Evolutionary conservation across 1,139 yeast genomes (phyloP).

Genomic region (Nakaseomyces kungkrabaensis): DNA sequence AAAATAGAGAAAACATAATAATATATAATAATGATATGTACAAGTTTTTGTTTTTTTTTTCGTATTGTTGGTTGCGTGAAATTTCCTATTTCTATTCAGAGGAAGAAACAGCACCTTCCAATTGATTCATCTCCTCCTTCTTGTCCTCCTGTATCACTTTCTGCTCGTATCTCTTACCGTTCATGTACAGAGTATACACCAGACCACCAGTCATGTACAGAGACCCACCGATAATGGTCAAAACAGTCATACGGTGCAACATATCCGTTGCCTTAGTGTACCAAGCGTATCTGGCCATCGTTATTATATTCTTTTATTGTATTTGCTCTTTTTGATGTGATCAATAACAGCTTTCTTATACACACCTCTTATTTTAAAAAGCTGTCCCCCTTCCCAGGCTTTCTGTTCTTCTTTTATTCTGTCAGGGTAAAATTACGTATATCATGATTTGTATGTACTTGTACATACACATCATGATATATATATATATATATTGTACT

Average conservation of each 20-base stretch:
- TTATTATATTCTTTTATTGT: not conserved
- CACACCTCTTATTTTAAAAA: too few species aligned
- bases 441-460: too few species aligned
- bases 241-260: conserved; percentile 71
- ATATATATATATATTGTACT: too few species aligned
- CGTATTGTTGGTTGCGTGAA: too few species aligned
- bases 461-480: too few species aligned
- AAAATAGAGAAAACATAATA: too few species aligned
- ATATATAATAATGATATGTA: too few species aligned
- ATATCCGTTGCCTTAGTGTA: conserved; percentile 69
- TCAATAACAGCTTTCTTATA: too few species aligned
- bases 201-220: conserved; percentile 51
- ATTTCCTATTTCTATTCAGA: not conserved
- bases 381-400: too few species aligned
- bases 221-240: conserved; percentile 66
- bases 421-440: too few species aligned
- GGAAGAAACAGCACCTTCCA: conserved; percentile 2
- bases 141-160: conserved; percentile 32
- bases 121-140: conserved; percentile 9
- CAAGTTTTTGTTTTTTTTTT: too few species aligned
- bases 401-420: too few species aligned
- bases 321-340: not conserved
- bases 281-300: conserved; percentile 54
- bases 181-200: conserved; percentile 51
- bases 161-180: conserved; percentile 40